Percentiles rank a stretch among this genome's conserved stretches.
phyloP scores from a whole-genome alignment of 768 basidiomycete genomes.

The Amanita muscaria region DNA sequence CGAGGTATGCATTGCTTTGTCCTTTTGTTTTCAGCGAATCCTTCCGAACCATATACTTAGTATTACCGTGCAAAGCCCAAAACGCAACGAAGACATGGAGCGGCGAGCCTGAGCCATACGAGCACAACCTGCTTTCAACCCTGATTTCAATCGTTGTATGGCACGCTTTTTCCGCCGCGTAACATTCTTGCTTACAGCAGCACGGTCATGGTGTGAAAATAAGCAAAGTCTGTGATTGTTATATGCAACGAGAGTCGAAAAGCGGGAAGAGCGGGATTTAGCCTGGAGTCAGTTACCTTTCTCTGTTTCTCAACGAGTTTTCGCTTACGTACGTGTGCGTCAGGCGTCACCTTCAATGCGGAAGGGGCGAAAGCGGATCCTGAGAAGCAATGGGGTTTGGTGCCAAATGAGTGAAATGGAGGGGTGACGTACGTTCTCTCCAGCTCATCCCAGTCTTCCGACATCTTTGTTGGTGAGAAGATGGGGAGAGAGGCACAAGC shows the following conservation, averaged over 20 bases:
- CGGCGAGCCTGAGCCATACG: too few species aligned
- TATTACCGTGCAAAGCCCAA: too few species aligned
- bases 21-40: slow-evolving; percentile 21
- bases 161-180: slow-evolving; percentile 11
- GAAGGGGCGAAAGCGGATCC: slow-evolving; percentile 41
- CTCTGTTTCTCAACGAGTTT: not conserved
- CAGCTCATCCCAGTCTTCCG: not conserved
- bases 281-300: slow-evolving; percentile 56
- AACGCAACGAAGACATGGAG: too few species aligned
- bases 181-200: slow-evolving; percentile 25
- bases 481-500: too few species aligned
- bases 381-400: slow-evolving; percentile 64
- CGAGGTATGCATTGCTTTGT: slow-evolving; percentile 17
- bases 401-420: slow-evolving; percentile 36
- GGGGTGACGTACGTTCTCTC: too few species aligned
- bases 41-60: slow-evolving; percentile 8
- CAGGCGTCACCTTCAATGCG: slow-evolving; percentile 55
- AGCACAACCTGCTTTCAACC: slow-evolving; percentile 58
- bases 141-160: slow-evolving; percentile 71
- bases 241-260: slow-evolving; percentile 70
- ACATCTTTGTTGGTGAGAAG: too few species aligned
- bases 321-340: not conserved
- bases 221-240: slow-evolving; percentile 89
- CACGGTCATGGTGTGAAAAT: slow-evolving; percentile 87
- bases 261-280: too few species aligned